Conservation (phyloP, 2,329 filamentous ascomycete genomes). For the Penicillium sp. region DNA sequence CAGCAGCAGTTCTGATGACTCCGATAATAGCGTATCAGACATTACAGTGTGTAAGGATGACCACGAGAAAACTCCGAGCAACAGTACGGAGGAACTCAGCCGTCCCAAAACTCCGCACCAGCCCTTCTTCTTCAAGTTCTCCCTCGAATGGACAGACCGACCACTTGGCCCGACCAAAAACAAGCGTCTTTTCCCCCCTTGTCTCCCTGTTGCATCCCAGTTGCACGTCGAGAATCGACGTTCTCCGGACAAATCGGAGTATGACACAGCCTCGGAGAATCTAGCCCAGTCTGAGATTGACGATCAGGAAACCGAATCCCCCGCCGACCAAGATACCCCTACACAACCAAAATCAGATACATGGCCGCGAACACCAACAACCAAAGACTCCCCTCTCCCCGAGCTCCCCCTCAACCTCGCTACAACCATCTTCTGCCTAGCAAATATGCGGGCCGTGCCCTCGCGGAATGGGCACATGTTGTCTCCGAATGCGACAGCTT, state of each 20-base stretch:
- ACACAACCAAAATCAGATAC: slow-evolving; percentile 8
- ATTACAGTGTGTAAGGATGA: slow-evolving; percentile 27
- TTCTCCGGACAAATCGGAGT: slow-evolving; percentile 25
- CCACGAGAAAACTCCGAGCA: slow-evolving; percentile 22
- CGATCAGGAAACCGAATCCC: slow-evolving; percentile 15
- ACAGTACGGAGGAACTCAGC: slow-evolving; percentile 23
- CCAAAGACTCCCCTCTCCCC: slow-evolving; percentile 18
- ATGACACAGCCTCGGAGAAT: slow-evolving; percentile 26
- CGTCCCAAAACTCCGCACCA: slow-evolving; percentile 48
- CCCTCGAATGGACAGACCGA: slow-evolving; percentile 61
- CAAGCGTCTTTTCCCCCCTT: slow-evolving; percentile 54
- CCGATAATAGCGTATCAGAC: slow-evolving; percentile 31
- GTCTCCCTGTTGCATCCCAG: slow-evolving; percentile 56
- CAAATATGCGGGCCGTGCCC: slow-evolving; percentile 59
- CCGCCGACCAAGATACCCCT: slow-evolving; percentile 7
- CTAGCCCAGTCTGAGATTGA: slow-evolving; percentile 18
- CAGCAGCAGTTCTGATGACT: slow-evolving; percentile 39
- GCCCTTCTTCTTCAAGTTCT: slow-evolving; percentile 63
- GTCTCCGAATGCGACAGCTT: slow-evolving; percentile 62
- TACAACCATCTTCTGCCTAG: slow-evolving; percentile 41
- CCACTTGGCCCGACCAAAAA: slow-evolving; percentile 49
- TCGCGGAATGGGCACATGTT: slow-evolving; percentile 62
- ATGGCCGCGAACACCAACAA: slow-evolving; percentile 15
- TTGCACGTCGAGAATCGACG: slow-evolving; percentile 46
- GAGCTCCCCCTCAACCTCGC: slow-evolving; percentile 22